A percentile compares a stretch with the other conserved stretches of the same genome.
Conservation (phyloP, 345 rosid species). For the Sonneratia alba region DNA sequence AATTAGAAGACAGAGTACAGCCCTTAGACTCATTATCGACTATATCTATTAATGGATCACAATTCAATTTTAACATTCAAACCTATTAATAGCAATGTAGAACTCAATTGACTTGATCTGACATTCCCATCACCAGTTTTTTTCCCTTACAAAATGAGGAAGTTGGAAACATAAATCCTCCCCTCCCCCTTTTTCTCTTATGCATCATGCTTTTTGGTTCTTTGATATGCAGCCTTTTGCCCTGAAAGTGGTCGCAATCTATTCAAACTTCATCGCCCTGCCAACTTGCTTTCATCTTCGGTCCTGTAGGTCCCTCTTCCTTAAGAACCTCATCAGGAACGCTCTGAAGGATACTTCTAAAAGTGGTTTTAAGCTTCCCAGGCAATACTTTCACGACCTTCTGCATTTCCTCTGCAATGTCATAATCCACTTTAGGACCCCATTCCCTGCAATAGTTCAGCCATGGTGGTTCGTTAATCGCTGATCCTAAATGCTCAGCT, state of each 20-base stretch:
- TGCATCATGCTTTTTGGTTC: not conserved
- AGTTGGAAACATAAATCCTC: not conserved
- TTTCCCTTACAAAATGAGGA: not conserved
- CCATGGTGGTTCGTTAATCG: slow-evolving; percentile 9
- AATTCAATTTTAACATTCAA: not conserved
- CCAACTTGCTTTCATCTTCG: slow-evolving; percentile 15
- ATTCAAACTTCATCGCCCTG: slow-evolving; percentile 15
- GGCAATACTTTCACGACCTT: slow-evolving; percentile 6
- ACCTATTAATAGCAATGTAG: not conserved
- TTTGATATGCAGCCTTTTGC: not conserved
- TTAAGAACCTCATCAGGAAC: slow-evolving; percentile 12
- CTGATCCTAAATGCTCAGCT: slow-evolving; percentile 13
- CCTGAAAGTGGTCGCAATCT: not conserved
- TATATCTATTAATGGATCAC: not conserved
- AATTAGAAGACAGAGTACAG: not conserved
- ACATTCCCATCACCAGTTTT: not conserved
- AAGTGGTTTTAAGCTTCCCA: slow-evolving; percentile 7
- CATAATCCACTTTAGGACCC: slow-evolving; percentile 16
- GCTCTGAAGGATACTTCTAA: slow-evolving; percentile 4
- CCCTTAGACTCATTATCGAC: not conserved
- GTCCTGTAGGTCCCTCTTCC: slow-evolving; percentile 22
- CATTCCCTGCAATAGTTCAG: slow-evolving; percentile 15
- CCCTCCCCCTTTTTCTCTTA: not conserved
- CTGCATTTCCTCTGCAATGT: slow-evolving; percentile 12
- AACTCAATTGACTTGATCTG: not conserved